phyloP scores from a whole-genome alignment of 176 grass and related monocot species.

The Areca catechu region DNA sequence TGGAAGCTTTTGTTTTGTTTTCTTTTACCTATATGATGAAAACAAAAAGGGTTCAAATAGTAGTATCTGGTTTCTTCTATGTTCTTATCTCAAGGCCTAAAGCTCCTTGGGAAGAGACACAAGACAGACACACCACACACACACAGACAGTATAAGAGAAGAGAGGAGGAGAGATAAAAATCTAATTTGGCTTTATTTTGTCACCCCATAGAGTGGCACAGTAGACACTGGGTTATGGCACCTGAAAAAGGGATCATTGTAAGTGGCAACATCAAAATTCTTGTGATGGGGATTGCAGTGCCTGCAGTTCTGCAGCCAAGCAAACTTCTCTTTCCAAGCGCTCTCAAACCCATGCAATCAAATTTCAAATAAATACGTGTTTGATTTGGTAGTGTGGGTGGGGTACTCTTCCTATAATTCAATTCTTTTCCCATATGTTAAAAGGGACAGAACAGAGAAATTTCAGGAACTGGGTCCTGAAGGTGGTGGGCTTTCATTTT shows the following conservation, averaged over 20 bases:
- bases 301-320: conserved; percentile 7
- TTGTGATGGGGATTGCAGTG: not conserved
- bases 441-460: not conserved
- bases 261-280: conserved; percentile 1
- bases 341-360: conserved; percentile 15
- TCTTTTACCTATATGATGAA: conserved; percentile 8
- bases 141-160: not conserved
- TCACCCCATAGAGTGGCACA: conserved; percentile 3
- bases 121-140: too few species aligned
- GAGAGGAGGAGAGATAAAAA: conserved; percentile 1
- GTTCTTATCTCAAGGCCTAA: not conserved
- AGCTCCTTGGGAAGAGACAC: too few species aligned
- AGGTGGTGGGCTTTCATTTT: conserved; percentile 15
- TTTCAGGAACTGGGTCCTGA: conserved; percentile 12
- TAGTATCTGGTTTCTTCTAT: conserved; percentile 8
- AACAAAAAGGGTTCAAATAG: conserved; percentile 12
- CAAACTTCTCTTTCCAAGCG: conserved; percentile 13
- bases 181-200: conserved; percentile 1
- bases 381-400: not conserved
- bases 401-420: conserved; percentile 2
- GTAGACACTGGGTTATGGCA: conserved; percentile 8
- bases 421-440: not conserved
- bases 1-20: conserved; percentile 5
- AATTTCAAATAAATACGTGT: not conserved
- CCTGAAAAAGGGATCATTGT: conserved; percentile 14